Percentiles rank a stretch among this genome's conserved stretches.
Evolutionary conservation across 129 eudicot genomes (phyloP).

Genomic region (Deinandra increscens): DNA sequence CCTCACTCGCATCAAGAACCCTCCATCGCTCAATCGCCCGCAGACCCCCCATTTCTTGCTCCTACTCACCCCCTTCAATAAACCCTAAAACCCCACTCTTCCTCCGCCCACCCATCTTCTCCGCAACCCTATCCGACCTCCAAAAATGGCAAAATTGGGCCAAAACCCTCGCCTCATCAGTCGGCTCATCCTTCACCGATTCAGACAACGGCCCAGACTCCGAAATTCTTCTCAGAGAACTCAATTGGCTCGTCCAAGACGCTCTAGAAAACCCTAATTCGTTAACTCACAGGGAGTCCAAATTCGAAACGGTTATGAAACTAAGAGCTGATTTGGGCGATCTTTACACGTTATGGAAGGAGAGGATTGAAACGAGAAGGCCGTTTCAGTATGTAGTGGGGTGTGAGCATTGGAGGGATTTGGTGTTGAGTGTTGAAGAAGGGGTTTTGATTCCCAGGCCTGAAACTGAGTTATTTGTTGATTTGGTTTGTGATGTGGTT

Average conservation of each 20-base stretch:
- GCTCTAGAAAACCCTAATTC: constrained; percentile 45
- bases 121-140: constrained; percentile 60
- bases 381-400: constrained; percentile 95
- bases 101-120: constrained; percentile 63
- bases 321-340: constrained; percentile 56
- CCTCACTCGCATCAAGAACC: constrained; percentile 33
- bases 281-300: neutral
- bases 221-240: constrained; percentile 56
- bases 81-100: constrained; percentile 70
- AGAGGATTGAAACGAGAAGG: constrained; percentile 70
- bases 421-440: constrained; percentile 82
- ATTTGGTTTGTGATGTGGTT: constrained; percentile 56
- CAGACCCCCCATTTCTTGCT: constrained; percentile 34
- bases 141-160: constrained; percentile 73
- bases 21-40: constrained; percentile 23
- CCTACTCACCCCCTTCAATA: constrained; percentile 32
- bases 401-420: constrained; percentile 98
- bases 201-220: constrained; percentile 75
- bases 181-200: constrained; percentile 53
- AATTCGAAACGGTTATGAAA: constrained; percentile 17
- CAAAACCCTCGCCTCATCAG: constrained; percentile 54
- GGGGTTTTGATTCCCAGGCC: constrained; percentile 98
- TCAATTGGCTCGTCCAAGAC: constrained; percentile 79
- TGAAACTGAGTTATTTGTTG: constrained; percentile 77
- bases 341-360: constrained; percentile 68